A percentile compares a stretch with the other conserved stretches of the same genome.
Conservation (phyloP, 129 eudicot genomes). For the Flaveria trinervia region DNA sequence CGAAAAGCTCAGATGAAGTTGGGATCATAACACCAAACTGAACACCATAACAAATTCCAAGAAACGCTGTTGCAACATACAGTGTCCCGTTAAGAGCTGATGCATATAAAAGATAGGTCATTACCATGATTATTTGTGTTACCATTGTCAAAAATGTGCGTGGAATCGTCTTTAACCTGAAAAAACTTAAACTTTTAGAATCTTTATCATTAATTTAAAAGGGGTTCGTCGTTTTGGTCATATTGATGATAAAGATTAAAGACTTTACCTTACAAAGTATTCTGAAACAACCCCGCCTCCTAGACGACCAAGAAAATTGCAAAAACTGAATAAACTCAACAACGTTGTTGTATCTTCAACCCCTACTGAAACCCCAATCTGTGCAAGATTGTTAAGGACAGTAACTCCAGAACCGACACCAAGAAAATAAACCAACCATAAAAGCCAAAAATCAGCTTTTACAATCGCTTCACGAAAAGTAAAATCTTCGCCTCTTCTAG, state of each 20-base stretch:
- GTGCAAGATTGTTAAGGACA: constrained; percentile 91
- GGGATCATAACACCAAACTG: constrained; percentile 92
- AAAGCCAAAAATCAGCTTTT: constrained; percentile 97
- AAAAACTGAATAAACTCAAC: constrained; percentile 82
- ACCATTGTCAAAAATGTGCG: constrained; percentile 77
- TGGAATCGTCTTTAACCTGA: constrained; percentile 77
- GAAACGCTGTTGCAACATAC: constrained; percentile 72
- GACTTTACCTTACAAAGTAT: constrained; percentile 67
- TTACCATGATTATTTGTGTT: constrained; percentile 71
- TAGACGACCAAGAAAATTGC: constrained; percentile 84
- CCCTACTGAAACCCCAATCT: constrained; percentile 76
- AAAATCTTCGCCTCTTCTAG: constrained; percentile 94
- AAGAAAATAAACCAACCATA: constrained; percentile 75
- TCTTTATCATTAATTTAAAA: not conserved
- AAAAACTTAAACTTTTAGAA: not conserved
- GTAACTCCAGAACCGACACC: constrained; percentile 96
- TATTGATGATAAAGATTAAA: constrained; percentile 9
- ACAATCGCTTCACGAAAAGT: constrained; percentile 73
- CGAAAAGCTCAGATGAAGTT: constrained; percentile 91
- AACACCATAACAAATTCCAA: constrained; percentile 85
- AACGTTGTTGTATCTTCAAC: constrained; percentile 68
- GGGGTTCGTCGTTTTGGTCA: not conserved
- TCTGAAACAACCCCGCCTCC: constrained; percentile 92
- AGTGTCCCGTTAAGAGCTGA: constrained; percentile 82
- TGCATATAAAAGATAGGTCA: constrained; percentile 70